Evolutionary conservation across 2,329 filamentous ascomycete genomes (phyloP).

Genomic region (Mariannaea sp.): DNA sequence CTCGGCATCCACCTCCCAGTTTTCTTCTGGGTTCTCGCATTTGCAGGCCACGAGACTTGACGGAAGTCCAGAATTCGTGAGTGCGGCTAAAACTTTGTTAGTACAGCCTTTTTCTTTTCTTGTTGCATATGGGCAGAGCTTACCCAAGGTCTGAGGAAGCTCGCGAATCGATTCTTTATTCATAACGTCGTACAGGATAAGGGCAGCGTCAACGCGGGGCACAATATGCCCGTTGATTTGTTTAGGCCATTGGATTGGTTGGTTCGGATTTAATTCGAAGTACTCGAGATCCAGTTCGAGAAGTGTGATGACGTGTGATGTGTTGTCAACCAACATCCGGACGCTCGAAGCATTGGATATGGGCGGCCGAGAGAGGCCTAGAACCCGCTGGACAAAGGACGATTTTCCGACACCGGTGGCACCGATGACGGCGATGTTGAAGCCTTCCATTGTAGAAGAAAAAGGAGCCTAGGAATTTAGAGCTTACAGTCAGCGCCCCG

Average conservation of each 20-base stretch:
- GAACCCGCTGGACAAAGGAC: conserved; percentile 67
- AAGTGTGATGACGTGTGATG: conserved; percentile 62
- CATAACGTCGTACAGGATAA: conserved; percentile 88
- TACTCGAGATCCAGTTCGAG: conserved; percentile 70
- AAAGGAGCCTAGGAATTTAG: conserved; percentile 36
- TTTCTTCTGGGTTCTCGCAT: conserved; percentile 76
- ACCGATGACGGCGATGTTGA: conserved; percentile 70
- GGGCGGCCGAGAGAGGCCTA: conserved; percentile 59
- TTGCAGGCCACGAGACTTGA: conserved; percentile 86
- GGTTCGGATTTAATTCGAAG: conserved; percentile 62
- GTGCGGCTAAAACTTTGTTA: conserved; percentile 60
- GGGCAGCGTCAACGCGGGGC: conserved; percentile 78
- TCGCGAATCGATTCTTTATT: conserved; percentile 75
- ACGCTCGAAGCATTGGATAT: conserved; percentile 60
- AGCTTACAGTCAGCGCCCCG: conserved; percentile 34
- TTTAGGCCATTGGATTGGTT: conserved; percentile 68
- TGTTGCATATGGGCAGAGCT: conserved; percentile 3
- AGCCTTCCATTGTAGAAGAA: conserved; percentile 57
- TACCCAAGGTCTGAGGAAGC: conserved; percentile 78
- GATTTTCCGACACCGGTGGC: conserved; percentile 70
- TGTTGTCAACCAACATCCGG: conserved; percentile 63
- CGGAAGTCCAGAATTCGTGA: conserved; percentile 74
- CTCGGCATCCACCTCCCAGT: conserved; percentile 72
- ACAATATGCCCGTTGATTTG: conserved; percentile 72
- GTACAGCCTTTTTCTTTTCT: conserved; percentile 6